These are phyloP conservation scores for bread wheat (Triticum aestivum) DNA, from an alignment of 176 grass and related monocot genomes.

Conservation along the genomic window IWGSC_CS_RefSeq_v2.1 NC_057794.1:534845777-534846276, in stretches of 20 bases:
- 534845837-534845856: slow-evolving; percentile 66
- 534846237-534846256: too few relatives aligned
- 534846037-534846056: slow-evolving; percentile 1
- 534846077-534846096: slow-evolving; percentile 30
- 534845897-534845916: background rate
- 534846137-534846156: slow-evolving; percentile 5
- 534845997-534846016: background rate
- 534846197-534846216: background rate
- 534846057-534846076: slow-evolving; percentile 50
- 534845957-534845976: background rate
- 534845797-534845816: slow-evolving; percentile 43
- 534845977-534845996: background rate
- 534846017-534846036: background rate
- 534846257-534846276: too few relatives aligned
- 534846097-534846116: slow-evolving; percentile 37
- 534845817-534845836: slow-evolving; percentile 47
- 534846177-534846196: background rate
- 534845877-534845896: background rate
- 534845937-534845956: background rate
- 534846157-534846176: slow-evolving; percentile 33
- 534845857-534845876: background rate
- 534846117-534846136: slow-evolving; percentile 30
- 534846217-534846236: too few relatives aligned
- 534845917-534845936: background rate
- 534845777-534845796: slow-evolving; percentile 46